Evolutionary conservation across 75 land plant genomes (phyloP).

Genomic region (Sequoiadendron giganteum): DNA sequence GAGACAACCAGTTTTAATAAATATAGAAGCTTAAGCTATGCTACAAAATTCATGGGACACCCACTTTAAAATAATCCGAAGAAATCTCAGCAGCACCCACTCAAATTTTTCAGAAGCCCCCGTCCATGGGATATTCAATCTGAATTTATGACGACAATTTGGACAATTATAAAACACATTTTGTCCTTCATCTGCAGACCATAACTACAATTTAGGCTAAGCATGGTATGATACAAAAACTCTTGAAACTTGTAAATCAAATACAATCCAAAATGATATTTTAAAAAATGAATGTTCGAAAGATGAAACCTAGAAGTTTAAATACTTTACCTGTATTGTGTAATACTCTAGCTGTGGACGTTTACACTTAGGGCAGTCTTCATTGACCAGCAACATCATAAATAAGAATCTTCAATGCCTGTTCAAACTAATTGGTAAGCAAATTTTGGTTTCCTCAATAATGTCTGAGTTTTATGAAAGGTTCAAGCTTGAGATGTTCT

Average conservation of each 20-base stretch:
- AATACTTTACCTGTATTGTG: slow-evolving; percentile 48
- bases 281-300: neutral
- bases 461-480: slow-evolving; percentile 13
- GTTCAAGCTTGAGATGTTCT: slow-evolving; percentile 28
- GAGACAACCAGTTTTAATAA: too few relatives aligned
- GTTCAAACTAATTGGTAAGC: too few relatives aligned
- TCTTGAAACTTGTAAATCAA: neutral
- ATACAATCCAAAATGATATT: neutral
- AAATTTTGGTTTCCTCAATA: neutral
- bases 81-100: too few relatives aligned
- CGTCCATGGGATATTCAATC: slow-evolving; percentile 41
- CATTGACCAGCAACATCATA: slow-evolving; percentile 42
- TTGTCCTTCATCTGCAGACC: slow-evolving; percentile 85
- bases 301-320: neutral
- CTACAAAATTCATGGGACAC: too few relatives aligned
- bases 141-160: slow-evolving; percentile 56
- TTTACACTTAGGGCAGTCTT: slow-evolving; percentile 55
- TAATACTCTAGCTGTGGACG: slow-evolving; percentile 58
- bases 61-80: too few relatives aligned
- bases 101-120: too few relatives aligned
- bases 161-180: slow-evolving; percentile 78
- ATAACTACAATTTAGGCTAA: slow-evolving; percentile 37
- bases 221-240: neutral
- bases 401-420: neutral
- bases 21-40: too few relatives aligned